These are phyloP conservation scores for Trypanosoma melophagium DNA, from an alignment of 208 protist genomes.

Conservation along the genomic window DNA sequence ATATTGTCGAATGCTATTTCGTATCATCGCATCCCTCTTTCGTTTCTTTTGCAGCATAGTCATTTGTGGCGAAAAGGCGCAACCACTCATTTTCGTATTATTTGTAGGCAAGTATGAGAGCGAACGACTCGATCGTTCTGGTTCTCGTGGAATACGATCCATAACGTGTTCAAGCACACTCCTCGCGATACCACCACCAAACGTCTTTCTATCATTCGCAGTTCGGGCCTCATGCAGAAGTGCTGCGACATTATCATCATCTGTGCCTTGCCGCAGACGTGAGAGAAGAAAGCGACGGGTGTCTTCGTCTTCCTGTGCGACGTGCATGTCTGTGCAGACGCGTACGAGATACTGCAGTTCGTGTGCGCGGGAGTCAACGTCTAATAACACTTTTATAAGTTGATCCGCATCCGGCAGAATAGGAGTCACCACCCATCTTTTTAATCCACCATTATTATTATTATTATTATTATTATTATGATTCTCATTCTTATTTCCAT, in stretches of 20 bases:
- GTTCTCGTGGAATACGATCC: background rate
- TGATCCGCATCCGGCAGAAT: conserved; percentile 23
- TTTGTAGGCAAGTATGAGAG: background rate
- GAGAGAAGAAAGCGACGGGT: conserved; percentile 23
- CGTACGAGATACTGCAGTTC: conserved; percentile 9
- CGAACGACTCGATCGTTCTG: background rate
- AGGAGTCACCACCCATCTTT: background rate
- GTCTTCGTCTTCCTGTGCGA: conserved; percentile 13
- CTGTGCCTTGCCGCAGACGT: conserved; percentile 9
- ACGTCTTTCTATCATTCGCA: too few species aligned
- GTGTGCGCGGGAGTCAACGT: conserved; percentile 24
- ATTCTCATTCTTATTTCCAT: background rate
- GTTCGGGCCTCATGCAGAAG: conserved; percentile 16
- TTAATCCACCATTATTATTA: background rate
- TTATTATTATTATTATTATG: background rate
- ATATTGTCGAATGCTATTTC: conserved; percentile 7
- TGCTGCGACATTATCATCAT: background rate
- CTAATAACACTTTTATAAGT: conserved; percentile 23
- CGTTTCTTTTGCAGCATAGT: conserved; percentile 21
- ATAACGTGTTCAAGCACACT: conserved; percentile 18
- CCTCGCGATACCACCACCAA: too few species aligned
- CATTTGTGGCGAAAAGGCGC: background rate
- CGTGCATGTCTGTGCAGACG: conserved; percentile 13
- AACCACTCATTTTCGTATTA: background rate
- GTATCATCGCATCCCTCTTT: conserved; percentile 23